Conservation (phyloP, 2,329 filamentous ascomycete species). For the Geoglossum cookeanum region DNA sequence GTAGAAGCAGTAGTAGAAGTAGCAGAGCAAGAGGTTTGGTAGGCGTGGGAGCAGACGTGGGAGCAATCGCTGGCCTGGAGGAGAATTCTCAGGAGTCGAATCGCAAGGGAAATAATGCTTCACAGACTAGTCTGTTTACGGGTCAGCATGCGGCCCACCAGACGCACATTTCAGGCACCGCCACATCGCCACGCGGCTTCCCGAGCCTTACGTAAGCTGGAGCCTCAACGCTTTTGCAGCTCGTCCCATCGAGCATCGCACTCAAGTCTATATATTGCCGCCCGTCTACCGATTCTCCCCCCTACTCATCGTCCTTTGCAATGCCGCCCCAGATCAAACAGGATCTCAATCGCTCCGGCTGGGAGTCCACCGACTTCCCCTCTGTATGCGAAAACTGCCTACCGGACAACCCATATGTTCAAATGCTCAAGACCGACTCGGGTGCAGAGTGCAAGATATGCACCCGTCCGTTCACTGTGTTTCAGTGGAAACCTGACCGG, state of each 20-base stretch:
- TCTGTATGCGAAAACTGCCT: conserved; percentile 85
- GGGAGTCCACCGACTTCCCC: conserved; percentile 84
- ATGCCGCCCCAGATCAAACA: conserved; percentile 93
- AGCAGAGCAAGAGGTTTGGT: background rate
- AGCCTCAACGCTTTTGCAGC: background rate
- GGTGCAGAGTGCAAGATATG: conserved; percentile 75
- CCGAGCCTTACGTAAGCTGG: too few species aligned
- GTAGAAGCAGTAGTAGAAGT: background rate
- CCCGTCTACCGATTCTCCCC: background rate
- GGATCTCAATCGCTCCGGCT: conserved; percentile 84
- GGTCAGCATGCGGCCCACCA: too few species aligned
- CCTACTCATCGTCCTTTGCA: conserved; percentile 9
- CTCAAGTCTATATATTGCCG: background rate
- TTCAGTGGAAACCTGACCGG: conserved; percentile 84
- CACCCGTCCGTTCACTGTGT: conserved; percentile 88
- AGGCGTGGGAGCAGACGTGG: background rate
- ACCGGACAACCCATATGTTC: conserved; percentile 90
- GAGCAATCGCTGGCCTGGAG: background rate
- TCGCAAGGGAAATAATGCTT: too few species aligned
- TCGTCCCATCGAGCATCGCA: background rate
- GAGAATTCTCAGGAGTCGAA: background rate
- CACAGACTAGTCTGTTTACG: too few species aligned
- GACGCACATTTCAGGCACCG: too few species aligned
- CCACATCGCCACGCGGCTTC: too few species aligned
- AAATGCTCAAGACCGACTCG: conserved; percentile 96